phyloP scores from a whole-genome alignment of 768 basidiomycete genomes.

The Tricholoma terreum region DNA sequence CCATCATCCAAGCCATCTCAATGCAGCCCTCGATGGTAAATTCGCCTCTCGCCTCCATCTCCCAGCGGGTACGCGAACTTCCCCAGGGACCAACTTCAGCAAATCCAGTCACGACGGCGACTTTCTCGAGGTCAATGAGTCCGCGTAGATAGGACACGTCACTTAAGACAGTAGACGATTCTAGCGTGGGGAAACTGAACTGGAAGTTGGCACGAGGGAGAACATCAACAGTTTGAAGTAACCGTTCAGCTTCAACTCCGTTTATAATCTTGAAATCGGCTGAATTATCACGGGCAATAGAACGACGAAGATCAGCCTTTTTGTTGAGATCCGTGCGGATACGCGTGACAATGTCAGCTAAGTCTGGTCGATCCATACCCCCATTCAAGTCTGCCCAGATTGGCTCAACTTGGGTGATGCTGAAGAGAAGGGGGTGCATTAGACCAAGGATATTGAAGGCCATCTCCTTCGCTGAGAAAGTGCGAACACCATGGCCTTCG shows the following conservation, averaged over 20 bases:
- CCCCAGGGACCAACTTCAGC: conserved; percentile 99
- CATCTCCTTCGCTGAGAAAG: conserved; percentile 99
- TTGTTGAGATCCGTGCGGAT: conserved; percentile 80
- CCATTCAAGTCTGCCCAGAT: conserved; percentile 99
- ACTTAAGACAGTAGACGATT: conserved; percentile 60
- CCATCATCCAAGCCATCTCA: conserved; percentile 99
- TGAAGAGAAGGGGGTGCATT: conserved; percentile 99
- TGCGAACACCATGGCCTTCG: conserved; percentile 90
- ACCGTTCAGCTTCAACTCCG: conserved; percentile 87
- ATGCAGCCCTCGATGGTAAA: conserved; percentile 97
- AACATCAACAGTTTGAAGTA: conserved; percentile 89
- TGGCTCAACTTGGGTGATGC: conserved; percentile 98
- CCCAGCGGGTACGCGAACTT: conserved; percentile 96
- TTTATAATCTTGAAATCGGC: conserved; percentile 93
- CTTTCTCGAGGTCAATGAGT: conserved; percentile 92
- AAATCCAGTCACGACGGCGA: conserved; percentile 93
- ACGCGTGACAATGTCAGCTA: conserved; percentile 86
- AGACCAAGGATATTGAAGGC: conserved; percentile 99
- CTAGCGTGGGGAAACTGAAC: conserved; percentile 90
- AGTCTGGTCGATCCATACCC: conserved; percentile 96
- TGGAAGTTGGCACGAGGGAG: conserved; percentile 98
- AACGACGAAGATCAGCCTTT: conserved; percentile 90
- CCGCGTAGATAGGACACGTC: conserved; percentile 81
- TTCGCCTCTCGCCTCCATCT: conserved; percentile 98
- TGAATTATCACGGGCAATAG: conserved; percentile 90